Conservation (phyloP, 345 rosid species). For the Arabidopsis arenosa region DNA sequence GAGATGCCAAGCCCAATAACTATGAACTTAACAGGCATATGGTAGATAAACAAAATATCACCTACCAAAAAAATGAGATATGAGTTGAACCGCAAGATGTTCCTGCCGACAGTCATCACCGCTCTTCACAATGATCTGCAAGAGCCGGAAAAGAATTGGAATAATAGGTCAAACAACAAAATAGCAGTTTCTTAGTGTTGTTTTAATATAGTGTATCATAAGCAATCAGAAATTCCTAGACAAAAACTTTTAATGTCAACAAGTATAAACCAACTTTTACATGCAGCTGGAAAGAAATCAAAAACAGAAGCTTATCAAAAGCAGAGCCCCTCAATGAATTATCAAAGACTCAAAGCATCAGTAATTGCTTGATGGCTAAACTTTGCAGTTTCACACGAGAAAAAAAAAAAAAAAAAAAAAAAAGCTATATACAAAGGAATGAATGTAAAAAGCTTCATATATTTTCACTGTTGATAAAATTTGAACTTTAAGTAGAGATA, state of each 20-base stretch:
- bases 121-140: conserved; percentile 86
- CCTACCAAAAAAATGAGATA: conserved; percentile 94
- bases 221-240: conserved; percentile 1
- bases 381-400: conserved; percentile 14
- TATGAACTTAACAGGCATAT: conserved; percentile 13
- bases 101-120: conserved; percentile 99
- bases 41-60: conserved; percentile 23
- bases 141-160: conserved; percentile 23
- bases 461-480: not conserved
- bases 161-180: conserved; percentile 18
- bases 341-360: not conserved
- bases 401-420: conserved; percentile 6
- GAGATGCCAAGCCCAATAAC: conserved; percentile 11
- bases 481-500: not conserved
- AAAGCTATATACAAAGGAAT: conserved; percentile 1
- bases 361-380: conserved; percentile 15
- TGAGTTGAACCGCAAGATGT: conserved; percentile 98
- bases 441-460: not conserved
- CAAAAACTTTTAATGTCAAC: conserved; percentile 12
- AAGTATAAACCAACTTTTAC: conserved; percentile 14
- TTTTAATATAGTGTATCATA: not conserved
- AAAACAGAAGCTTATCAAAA: conserved; percentile 4
- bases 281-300: conserved; percentile 10
- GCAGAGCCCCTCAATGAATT: not conserved
- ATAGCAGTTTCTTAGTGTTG: conserved; percentile 2